Conservation (phyloP, 345 rosid species). For the Melaleuca quinquenervia region DNA sequence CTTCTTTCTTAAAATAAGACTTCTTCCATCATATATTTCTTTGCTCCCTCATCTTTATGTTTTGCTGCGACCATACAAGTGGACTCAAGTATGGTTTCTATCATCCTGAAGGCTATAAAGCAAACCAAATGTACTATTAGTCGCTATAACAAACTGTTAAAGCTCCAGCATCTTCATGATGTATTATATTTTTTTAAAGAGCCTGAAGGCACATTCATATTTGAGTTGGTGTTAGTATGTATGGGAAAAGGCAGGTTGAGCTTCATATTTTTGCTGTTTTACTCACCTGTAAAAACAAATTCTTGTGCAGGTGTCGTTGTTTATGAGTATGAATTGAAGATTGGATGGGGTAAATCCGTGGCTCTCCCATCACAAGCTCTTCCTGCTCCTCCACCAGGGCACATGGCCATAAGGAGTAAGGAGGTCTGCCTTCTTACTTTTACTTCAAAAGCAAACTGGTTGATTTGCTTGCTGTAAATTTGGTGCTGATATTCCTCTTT, state of each 20-base stretch:
- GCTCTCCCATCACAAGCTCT: slow-evolving; percentile 98
- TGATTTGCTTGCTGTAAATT: background rate
- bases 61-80: background rate
- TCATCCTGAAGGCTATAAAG: background rate
- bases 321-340: slow-evolving; percentile 90
- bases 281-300: background rate
- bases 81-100: background rate
- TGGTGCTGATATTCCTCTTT: background rate
- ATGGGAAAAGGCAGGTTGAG: background rate
- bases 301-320: slow-evolving; percentile 71
- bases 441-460: background rate
- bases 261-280: background rate
- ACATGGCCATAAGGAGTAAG: slow-evolving; percentile 98
- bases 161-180: background rate
- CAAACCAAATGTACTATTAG: background rate
- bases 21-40: background rate
- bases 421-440: slow-evolving; percentile 42
- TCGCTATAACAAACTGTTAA: background rate
- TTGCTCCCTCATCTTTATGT: background rate
- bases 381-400: slow-evolving; percentile 99
- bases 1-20: background rate
- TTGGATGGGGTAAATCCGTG: slow-evolving; percentile 99
- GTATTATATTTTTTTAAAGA: background rate
- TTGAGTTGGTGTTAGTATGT: background rate
- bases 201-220: background rate